These are phyloP conservation scores for Hypoxylon sp. DNA, from an alignment of 2,329 filamentous ascomycete genomes.

Conservation along the genomic window DNA sequence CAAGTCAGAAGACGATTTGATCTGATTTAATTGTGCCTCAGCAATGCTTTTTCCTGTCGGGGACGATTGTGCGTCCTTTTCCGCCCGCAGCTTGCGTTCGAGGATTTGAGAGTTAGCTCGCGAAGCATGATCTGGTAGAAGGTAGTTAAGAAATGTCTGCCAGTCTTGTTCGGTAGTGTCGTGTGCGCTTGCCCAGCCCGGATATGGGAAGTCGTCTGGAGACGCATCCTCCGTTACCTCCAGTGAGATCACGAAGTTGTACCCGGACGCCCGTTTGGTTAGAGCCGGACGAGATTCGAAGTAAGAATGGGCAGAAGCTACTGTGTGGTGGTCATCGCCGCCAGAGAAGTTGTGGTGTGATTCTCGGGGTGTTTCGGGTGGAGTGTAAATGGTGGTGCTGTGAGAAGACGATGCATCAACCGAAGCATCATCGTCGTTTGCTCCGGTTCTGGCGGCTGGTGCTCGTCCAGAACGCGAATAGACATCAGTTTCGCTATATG, in stretches of 20 bases:
- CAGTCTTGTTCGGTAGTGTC: constrained; percentile 69
- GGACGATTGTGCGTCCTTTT: constrained; percentile 54
- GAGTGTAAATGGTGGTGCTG: constrained; percentile 66
- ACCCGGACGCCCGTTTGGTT: constrained; percentile 2
- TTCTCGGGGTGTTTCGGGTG: constrained; percentile 64
- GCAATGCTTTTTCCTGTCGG: constrained; percentile 54
- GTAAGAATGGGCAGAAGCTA: constrained; percentile 60
- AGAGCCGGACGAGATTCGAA: constrained; percentile 63
- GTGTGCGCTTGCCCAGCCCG: constrained; percentile 56
- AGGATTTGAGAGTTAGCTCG: constrained; percentile 63
- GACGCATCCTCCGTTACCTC: constrained; percentile 55
- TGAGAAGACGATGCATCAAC: constrained; percentile 60
- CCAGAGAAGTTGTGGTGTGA: constrained; percentile 52
- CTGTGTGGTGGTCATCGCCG: constrained; percentile 49
- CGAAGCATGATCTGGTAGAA: constrained; percentile 65
- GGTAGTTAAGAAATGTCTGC: constrained; percentile 71
- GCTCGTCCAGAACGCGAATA: constrained; percentile 62
- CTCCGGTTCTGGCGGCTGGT: constrained; percentile 47
- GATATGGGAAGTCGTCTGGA: constrained; percentile 63
- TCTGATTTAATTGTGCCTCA: constrained; percentile 61
- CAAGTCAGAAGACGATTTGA: constrained; percentile 50
- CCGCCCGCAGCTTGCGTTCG: constrained; percentile 65
- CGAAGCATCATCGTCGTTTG: constrained; percentile 57
- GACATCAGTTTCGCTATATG: constrained; percentile 71
- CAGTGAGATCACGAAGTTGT: constrained; percentile 55